Evolutionary conservation across 2,329 filamentous ascomycete species (phyloP).

Genomic region (Venturia asperata): DNA sequence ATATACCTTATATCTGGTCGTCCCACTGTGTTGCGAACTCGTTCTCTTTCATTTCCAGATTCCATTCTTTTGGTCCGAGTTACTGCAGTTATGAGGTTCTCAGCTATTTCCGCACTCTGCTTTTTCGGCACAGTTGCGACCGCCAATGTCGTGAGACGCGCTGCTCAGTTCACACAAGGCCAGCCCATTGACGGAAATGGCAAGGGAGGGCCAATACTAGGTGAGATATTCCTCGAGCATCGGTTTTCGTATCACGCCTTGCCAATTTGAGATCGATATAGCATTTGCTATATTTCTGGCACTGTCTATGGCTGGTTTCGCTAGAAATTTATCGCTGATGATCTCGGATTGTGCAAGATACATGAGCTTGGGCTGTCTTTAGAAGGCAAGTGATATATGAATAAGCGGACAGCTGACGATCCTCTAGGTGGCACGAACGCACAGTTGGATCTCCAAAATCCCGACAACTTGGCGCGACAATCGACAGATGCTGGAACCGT

Average conservation of each 20-base stretch:
- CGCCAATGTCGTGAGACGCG: slow-evolving; percentile 9
- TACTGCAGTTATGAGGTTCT: not conserved
- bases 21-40: not conserved
- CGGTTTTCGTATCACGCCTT: not conserved
- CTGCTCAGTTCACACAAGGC: slow-evolving; percentile 42
- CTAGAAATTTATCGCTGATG: too few species aligned
- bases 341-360: too few species aligned
- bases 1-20: not conserved
- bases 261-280: too few species aligned
- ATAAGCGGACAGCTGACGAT: slow-evolving; percentile 19
- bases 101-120: not conserved
- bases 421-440: slow-evolving; percentile 55
- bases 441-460: slow-evolving; percentile 55
- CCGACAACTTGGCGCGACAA: slow-evolving; percentile 55
- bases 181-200: slow-evolving; percentile 51
- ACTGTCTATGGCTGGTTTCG: too few species aligned
- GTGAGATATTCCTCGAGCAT: slow-evolving; percentile 34
- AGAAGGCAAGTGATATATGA: not conserved
- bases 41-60: not conserved
- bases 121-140: not conserved
- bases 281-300: too few species aligned
- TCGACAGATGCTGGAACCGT: slow-evolving; percentile 57
- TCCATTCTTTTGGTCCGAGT: not conserved
- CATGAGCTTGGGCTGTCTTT: too few species aligned
- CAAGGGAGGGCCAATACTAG: slow-evolving; percentile 52